These are phyloP conservation scores for Colletotrichum limetticola DNA, from an alignment of 2,329 filamentous ascomycete species.

Conservation along the genomic window DNA sequence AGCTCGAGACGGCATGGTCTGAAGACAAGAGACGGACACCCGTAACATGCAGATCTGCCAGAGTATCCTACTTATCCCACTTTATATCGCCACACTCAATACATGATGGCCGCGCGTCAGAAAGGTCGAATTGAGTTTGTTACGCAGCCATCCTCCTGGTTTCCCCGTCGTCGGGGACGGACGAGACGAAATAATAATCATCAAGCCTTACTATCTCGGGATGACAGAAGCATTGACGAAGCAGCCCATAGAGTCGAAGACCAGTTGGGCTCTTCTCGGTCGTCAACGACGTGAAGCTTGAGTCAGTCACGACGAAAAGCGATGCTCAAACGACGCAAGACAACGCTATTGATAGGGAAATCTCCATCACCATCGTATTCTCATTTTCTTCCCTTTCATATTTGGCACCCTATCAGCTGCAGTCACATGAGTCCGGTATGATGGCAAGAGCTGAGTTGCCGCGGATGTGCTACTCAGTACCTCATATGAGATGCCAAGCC, in stretches of 20 bases:
- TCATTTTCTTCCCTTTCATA: not conserved
- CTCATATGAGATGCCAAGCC: not conserved
- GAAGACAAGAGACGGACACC: conserved; percentile 7
- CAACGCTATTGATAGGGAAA: not conserved
- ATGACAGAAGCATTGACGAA: conserved; percentile 28
- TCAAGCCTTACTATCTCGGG: conserved; percentile 3
- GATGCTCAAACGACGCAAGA: not conserved
- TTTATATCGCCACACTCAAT: not conserved
- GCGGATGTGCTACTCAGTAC: not conserved
- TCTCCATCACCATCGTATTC: not conserved
- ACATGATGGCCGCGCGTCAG: conserved; percentile 14
- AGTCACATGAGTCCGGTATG: not conserved
- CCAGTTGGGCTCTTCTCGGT: conserved; percentile 3
- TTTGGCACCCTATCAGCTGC: not conserved
- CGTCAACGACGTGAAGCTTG: not conserved
- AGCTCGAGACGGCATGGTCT: conserved; percentile 4
- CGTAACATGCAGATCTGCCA: not conserved
- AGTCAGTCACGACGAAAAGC: not conserved
- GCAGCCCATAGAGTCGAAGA: conserved; percentile 2
- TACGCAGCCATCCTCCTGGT: conserved; percentile 25
- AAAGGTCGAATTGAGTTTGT: conserved; percentile 26
- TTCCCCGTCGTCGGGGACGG: not conserved
- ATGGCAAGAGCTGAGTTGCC: not conserved
- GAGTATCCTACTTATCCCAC: not conserved
- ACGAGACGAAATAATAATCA: not conserved